These are phyloP conservation scores for Dryas integrifolia DNA, from an alignment of 331 rosid species.

Conservation along the genomic window DNA sequence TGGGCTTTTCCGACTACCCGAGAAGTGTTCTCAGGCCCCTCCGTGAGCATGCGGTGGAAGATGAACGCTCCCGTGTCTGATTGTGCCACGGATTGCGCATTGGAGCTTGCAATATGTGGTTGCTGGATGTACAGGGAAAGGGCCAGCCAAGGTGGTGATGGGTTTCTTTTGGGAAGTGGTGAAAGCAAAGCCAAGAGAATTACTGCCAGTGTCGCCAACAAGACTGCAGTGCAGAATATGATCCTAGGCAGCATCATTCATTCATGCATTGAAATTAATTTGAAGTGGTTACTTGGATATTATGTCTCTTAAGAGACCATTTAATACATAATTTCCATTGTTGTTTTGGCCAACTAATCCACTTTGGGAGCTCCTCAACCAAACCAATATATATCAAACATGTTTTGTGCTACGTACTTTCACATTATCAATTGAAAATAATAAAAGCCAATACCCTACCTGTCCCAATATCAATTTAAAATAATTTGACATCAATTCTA, in stretches of 20 bases:
- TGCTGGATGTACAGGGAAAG: slow-evolving; percentile 79
- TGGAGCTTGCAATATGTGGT: slow-evolving; percentile 38
- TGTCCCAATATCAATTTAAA: too few species aligned
- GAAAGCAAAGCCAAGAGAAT: slow-evolving; percentile 64
- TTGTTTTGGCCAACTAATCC: slow-evolving; percentile 55
- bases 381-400: slow-evolving; percentile 23
- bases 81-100: not conserved
- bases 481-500: too few species aligned
- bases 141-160: slow-evolving; percentile 47
- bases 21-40: slow-evolving; percentile 69
- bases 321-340: slow-evolving; percentile 13
- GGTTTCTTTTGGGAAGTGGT: slow-evolving; percentile 43
- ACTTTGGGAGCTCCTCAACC: slow-evolving; percentile 20
- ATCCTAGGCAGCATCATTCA: slow-evolving; percentile 44
- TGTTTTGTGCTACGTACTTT: too few species aligned
- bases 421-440: too few species aligned
- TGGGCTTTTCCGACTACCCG: slow-evolving; percentile 60
- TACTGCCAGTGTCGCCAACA: slow-evolving; percentile 53
- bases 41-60: slow-evolving; percentile 54
- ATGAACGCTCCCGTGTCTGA: slow-evolving; percentile 45
- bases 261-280: not conserved
- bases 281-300: not conserved
- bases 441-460: too few species aligned
- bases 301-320: not conserved
- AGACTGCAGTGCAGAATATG: slow-evolving; percentile 52